phyloP scores from a whole-genome alignment of 1,284 basidiomycete genomes.

The Ganoderma sinense region DNA sequence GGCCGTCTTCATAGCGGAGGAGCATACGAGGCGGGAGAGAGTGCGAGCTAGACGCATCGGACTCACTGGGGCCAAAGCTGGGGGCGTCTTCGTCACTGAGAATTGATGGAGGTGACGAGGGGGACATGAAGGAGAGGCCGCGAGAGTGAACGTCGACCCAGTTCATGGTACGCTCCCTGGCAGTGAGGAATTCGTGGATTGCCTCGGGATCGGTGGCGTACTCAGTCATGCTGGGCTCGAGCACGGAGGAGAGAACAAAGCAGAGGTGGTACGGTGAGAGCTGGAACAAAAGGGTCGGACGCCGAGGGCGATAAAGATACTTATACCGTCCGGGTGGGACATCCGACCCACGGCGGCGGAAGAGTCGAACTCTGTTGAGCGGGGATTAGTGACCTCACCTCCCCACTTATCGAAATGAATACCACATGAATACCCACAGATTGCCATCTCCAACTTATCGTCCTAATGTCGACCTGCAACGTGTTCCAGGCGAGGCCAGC shows the following conservation, averaged over 20 bases:
- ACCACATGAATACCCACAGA: conserved; percentile 12
- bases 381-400: conserved; percentile 30
- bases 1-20: conserved; percentile 68
- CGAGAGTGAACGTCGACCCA: conserved; percentile 61
- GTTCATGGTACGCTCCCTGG: conserved; percentile 63
- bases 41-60: conserved; percentile 68
- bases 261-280: conserved; percentile 18
- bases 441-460: conserved; percentile 28
- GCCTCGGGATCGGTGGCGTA: conserved; percentile 67
- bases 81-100: conserved; percentile 53
- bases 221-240: conserved; percentile 61
- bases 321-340: conserved; percentile 32
- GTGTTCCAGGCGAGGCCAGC: conserved; percentile 36
- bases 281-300: conserved; percentile 27
- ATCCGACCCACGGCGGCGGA: conserved; percentile 31
- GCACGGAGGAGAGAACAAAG: conserved; percentile 16
- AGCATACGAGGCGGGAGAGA: conserved; percentile 77
- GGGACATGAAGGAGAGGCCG: conserved; percentile 54
- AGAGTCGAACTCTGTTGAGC: conserved; percentile 25
- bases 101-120: conserved; percentile 64
- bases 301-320: conserved; percentile 28
- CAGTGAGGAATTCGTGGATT: conserved; percentile 59
- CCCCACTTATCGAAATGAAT: conserved; percentile 24
- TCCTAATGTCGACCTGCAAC: conserved; percentile 23
- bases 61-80: conserved; percentile 54